Evolutionary conservation across 106 monocot species (phyloP).

Genomic region (Allium sativum): DNA sequence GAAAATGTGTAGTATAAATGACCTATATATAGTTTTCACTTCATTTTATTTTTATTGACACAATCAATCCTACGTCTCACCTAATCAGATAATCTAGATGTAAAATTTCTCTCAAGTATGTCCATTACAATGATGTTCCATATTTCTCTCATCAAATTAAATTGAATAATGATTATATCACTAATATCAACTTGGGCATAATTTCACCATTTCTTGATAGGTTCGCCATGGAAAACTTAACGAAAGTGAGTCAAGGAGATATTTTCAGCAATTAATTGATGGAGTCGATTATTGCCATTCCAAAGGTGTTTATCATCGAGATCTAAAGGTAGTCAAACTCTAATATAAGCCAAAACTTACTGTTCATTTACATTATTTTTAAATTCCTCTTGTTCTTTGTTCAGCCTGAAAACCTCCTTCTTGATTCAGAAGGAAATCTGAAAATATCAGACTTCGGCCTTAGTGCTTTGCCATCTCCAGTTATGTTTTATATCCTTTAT

Average conservation of each 20-base stretch:
- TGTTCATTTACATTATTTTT: conserved; percentile 12
- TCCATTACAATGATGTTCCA: no score
- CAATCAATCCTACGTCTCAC: no score
- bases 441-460: conserved; percentile 99
- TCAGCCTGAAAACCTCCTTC: conserved; percentile 92
- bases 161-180: no score
- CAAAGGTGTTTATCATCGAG: conserved; percentile 93
- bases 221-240: conserved; percentile 61
- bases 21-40: no score
- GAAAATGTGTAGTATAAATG: no score
- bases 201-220: conserved; percentile 24
- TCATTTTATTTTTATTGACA: no score
- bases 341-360: background rate
- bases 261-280: conserved; percentile 96
- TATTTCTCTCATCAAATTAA: no score
- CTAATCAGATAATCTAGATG: no score
- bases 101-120: no score
- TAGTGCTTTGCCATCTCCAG: conserved; percentile 68
- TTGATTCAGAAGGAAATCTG: conserved; percentile 86
- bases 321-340: conserved; percentile 53
- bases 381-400: conserved; percentile 6
- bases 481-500: conserved; percentile 15
- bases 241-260: conserved; percentile 77
- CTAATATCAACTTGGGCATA: no score
- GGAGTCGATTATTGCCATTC: conserved; percentile 86